A percentile compares a stretch with the other conserved stretches of the same genome.
phyloP scores from a whole-genome alignment of 176 grass and related monocot species.

The Aegilops bicornis region DNA sequence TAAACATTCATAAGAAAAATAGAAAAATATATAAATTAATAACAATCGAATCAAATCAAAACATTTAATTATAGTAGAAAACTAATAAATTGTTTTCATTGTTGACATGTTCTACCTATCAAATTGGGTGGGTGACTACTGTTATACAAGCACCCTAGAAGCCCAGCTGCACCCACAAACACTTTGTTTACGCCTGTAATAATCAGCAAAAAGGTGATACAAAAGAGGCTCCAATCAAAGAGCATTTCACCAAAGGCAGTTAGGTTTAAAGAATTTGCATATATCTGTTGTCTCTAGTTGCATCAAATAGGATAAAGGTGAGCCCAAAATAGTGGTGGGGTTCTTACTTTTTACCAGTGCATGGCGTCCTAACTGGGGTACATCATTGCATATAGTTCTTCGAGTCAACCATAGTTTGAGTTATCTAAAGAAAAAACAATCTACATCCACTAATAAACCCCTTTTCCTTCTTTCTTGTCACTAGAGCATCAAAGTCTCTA shows the following conservation, averaged over 20 bases:
- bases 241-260: slow-evolving; percentile 17
- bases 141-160: neutral
- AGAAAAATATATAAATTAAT: no score
- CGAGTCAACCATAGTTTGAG: slow-evolving; percentile 34
- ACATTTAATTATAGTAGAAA: neutral
- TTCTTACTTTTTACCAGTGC: slow-evolving; percentile 22
- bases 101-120: neutral
- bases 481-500: slow-evolving; percentile 26
- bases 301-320: slow-evolving; percentile 22
- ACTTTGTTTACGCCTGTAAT: neutral
- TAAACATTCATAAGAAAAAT: no score
- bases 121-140: neutral
- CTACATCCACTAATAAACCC: neutral
- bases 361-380: slow-evolving; percentile 16
- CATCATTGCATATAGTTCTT: slow-evolving; percentile 24
- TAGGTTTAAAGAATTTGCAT: slow-evolving; percentile 30
- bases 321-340: slow-evolving; percentile 8
- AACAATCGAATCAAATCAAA: no score
- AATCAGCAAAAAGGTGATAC: neutral
- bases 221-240: neutral
- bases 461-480: neutral
- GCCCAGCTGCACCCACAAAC: neutral
- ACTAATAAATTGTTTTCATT: neutral
- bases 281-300: slow-evolving; percentile 19
- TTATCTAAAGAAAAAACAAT: neutral